Evolutionary conservation across 768 basidiomycete genomes (phyloP), one percentile per base, ranked within the genome.

Genomic region (Tulasnella sp.): DNA sequence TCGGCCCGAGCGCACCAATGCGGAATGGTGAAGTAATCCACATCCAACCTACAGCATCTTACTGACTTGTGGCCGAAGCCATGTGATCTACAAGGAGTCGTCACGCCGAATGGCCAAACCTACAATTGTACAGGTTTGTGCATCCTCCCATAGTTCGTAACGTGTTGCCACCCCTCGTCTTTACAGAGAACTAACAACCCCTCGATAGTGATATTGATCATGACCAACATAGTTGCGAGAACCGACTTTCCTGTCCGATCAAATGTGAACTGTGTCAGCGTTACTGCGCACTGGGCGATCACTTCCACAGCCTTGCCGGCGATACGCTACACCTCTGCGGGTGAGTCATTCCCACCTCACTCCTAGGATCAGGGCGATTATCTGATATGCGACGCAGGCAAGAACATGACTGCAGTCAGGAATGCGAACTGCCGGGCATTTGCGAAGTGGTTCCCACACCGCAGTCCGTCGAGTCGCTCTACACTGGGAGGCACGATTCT

Each of bases 361-460:
- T 29, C 17, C 8, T 14, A 6, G n/a, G 4, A n/a, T 29, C 31
- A 5, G 25, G 23, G 52, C 27, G 19, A 15, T 37, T 2, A 49
- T 3, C 1, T 29, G 21, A 19, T 23, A 17, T 53, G 3, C 9
- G 3, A 25, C 29, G 9, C 43, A 82, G 80, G 1, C 74, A 82
- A 69, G 68, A 71, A 17, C 80, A 82, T 62, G 54, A 70, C 15
- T 82, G 80, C 59, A 48, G 62, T 12, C 64, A 69, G 0, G 36
- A 68, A 2, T 83, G 81, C 57, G 60, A 67, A 15, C 68, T 72
- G 0, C 62, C 64, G 0, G 81, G 82, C 2, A 76, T 75, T 17
- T 83, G 81, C 55, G 71, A 80, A 43, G 81, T 82, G 12, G 74
- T 80, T 50, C 78, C 75, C 0, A 69, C 73, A 0, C 81, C 81